Evolutionary conservation across 1,139 yeast species (phyloP), one percentile per base, ranked within the genome.

Genomic region (Petasospora rhodanensis): DNA sequence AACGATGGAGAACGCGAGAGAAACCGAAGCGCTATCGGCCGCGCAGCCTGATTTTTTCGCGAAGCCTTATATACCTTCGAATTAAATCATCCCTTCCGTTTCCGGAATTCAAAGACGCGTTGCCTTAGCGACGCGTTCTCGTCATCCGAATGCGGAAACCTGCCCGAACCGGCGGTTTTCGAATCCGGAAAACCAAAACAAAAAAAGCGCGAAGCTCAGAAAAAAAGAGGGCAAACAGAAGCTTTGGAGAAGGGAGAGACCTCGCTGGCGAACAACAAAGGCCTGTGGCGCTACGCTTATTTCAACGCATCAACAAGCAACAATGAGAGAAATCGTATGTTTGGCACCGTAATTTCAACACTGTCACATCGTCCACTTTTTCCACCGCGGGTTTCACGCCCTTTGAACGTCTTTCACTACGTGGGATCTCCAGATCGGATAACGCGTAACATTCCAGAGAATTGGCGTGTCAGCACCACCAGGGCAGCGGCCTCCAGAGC

Each of bases 301-400:
- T n/a, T n/a, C n/a, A n/a, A n/a, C n/a, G n/a, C n/a, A n/a, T n/a
- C 27, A 18, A 16, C 2, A 18, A 28, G 21, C 22, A 31, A 29
- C 31, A 29, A 73, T 73, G 79, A 73, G 79, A 70, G 79, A 73
- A 64, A 73, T 73, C 58, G 76, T 71, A 68, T 43, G 76, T 68
- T 35, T 12, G n/a, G n/a, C n/a, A n/a, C n/a, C n/a, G n/a, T n/a
- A n/a, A n/a, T n/a, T n/a, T n/a, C 14, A 7, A 6, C 7, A 12
- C 23, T 7, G 19, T 7, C 7, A 18, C 19, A 18, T 18, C 19
- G 19, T 12, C 13, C 7, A 14, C 17, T n/a, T 14, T 16, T 20
- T 17, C 14, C 15, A 18, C 8, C 28, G 5, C 22, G 26, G n/a
- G 14, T 21, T 12, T 30, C 5, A 22, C 18, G 5, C 22, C 19